phyloP scores from a whole-genome alignment of 2,329 filamentous ascomycete species.

The Corniculantispora saksenae region DNA sequence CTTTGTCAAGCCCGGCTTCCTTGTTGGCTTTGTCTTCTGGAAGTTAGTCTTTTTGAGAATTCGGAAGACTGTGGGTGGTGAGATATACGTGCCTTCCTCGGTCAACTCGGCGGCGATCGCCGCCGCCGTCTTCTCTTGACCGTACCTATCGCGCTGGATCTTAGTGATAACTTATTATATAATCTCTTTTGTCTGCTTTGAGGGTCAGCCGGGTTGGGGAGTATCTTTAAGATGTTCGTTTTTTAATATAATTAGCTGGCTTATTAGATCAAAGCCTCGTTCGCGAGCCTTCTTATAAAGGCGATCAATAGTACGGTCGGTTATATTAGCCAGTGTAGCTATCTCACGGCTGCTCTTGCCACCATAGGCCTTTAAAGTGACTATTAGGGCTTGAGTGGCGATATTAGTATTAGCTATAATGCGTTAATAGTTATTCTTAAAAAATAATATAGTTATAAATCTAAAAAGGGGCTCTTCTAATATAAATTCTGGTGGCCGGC shows the following conservation, averaged over 20 bases:
- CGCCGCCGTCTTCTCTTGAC: conserved; percentile 20
- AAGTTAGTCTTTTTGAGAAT: conserved; percentile 20
- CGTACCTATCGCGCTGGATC: conserved; percentile 18
- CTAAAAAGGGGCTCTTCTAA: background rate
- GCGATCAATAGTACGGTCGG: background rate
- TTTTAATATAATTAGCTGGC: background rate
- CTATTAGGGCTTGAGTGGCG: background rate
- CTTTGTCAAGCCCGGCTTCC: conserved; percentile 22
- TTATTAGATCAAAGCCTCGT: conserved; percentile 17
- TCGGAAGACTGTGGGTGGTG: conserved; percentile 10
- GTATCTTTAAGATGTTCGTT: conserved; percentile 15
- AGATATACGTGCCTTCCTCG: conserved; percentile 6
- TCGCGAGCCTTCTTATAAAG: conserved; percentile 2
- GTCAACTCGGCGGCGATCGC: conserved; percentile 21
- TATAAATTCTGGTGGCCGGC: background rate
- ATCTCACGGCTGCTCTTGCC: too few relatives aligned
- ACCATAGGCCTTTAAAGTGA: conserved; percentile 7
- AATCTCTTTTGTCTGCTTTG: background rate
- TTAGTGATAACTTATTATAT: background rate
- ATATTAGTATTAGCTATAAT: background rate
- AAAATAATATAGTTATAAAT: background rate
- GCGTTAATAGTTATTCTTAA: background rate
- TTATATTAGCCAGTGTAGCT: background rate
- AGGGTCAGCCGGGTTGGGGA: background rate
- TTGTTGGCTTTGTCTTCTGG: conserved; percentile 23